phyloP scores from a whole-genome alignment of 2,329 filamentous ascomycete genomes.

The Trichoderma sp. region DNA sequence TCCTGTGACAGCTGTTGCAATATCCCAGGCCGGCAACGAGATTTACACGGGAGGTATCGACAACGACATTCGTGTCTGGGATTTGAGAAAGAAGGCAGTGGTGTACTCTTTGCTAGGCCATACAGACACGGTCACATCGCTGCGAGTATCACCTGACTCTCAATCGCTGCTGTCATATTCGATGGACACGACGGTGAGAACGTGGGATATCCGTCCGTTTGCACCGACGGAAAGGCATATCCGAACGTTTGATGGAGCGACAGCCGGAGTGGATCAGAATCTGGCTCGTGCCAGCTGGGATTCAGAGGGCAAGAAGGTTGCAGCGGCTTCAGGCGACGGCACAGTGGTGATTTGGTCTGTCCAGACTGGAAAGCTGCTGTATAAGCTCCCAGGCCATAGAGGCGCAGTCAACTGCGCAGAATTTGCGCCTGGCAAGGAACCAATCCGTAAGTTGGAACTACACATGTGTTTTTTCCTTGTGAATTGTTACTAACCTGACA shows the following conservation, averaged over 20 bases:
- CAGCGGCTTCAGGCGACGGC: constrained; percentile 84
- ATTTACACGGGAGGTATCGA: constrained; percentile 93
- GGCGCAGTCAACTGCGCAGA: constrained; percentile 93
- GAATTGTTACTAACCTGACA: constrained; percentile 36
- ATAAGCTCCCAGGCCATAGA: constrained; percentile 94
- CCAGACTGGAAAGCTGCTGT: constrained; percentile 82
- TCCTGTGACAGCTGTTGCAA: constrained; percentile 83
- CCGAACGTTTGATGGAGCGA: constrained; percentile 88
- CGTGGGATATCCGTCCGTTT: constrained; percentile 95
- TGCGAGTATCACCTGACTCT: constrained; percentile 88
- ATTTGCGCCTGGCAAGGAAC: constrained; percentile 80
- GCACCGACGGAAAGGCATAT: constrained; percentile 83
- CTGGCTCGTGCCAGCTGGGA: constrained; percentile 90
- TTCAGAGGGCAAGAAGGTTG: constrained; percentile 77
- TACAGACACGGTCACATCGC: constrained; percentile 84
- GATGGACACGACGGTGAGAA: constrained; percentile 89
- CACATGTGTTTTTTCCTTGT: not conserved
- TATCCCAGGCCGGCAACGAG: constrained; percentile 94
- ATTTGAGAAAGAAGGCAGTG: constrained; percentile 84
- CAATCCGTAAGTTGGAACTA: constrained; percentile 67
- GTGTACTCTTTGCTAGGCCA: constrained; percentile 88
- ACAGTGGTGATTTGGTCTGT: constrained; percentile 90
- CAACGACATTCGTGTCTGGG: constrained; percentile 97
- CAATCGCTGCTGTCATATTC: constrained; percentile 87
- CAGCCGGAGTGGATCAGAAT: constrained; percentile 85